phyloP scores from a whole-genome alignment of 169 alveolate species.

The Cryptosporidium muris region DNA sequence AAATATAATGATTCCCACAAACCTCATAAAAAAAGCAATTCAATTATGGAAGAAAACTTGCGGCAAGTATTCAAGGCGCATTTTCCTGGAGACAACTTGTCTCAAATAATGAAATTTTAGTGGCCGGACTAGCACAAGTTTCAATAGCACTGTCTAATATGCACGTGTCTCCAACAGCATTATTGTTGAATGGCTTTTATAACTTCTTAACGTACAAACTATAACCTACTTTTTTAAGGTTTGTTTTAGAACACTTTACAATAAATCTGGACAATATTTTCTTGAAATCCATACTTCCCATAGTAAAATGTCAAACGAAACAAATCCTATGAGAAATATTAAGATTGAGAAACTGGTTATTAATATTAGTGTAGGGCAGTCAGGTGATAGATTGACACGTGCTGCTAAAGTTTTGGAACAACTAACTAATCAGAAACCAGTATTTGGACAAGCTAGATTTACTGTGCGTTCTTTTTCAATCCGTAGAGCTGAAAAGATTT shows the following conservation, averaged over 20 bases:
- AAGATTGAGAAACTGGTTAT: constrained; percentile 97
- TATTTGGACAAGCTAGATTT: constrained; percentile 91
- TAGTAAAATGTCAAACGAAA: constrained; percentile 73
- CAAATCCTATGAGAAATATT: constrained; percentile 98
- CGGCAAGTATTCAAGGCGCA: constrained; percentile 6
- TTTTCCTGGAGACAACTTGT: constrained; percentile 45
- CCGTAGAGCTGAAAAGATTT: constrained; percentile 98
- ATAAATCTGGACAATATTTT: not conserved
- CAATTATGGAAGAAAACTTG: too few species aligned
- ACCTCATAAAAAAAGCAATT: too few species aligned
- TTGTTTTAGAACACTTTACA: not conserved
- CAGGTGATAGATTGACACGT: constrained; percentile 99
- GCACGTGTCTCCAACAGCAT: constrained; percentile 2
- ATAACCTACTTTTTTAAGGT: not conserved
- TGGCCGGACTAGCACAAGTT: too few species aligned
- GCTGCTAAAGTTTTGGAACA: constrained; percentile 99
- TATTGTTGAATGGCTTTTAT: not conserved
- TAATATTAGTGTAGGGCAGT: constrained; percentile 97
- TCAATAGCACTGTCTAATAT: not conserved
- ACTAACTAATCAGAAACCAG: constrained; percentile 98
- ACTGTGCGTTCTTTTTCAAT: constrained; percentile 98
- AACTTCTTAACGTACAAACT: not conserved
- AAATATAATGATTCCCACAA: not conserved
- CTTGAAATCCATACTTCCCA: not conserved
- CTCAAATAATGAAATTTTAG: constrained; percentile 2